Percentiles rank a stretch among this genome's conserved stretches.
Conservation (phyloP, 805 yeast genomes). For the Starmerella floris region DNA sequence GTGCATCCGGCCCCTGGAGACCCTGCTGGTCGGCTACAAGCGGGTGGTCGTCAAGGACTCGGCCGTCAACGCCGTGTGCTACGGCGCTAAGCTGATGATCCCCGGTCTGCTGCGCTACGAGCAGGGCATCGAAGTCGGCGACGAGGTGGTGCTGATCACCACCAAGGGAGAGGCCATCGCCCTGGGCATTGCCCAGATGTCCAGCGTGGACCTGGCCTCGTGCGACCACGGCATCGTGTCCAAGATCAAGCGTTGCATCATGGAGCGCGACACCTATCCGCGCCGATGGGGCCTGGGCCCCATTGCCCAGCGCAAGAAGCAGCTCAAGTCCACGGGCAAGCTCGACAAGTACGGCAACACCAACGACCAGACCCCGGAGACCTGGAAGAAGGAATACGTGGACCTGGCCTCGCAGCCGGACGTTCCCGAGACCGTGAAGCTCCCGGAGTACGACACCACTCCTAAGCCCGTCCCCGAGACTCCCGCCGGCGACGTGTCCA, state of each 20-base stretch:
- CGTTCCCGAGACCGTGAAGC: conserved; percentile 13
- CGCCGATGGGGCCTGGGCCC: conserved; percentile 99
- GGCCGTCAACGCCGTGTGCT: conserved; percentile 95
- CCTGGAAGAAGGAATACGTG: conserved; percentile 79
- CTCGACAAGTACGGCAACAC: conserved; percentile 89
- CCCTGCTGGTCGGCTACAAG: conserved; percentile 86
- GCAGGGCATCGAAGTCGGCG: conserved; percentile 92
- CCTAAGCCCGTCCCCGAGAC: conserved; percentile 21
- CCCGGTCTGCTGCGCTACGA: conserved; percentile 97
- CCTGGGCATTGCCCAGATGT: conserved; percentile 96
- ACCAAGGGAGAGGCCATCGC: conserved; percentile 99
- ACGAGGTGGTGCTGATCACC: conserved; percentile 94
- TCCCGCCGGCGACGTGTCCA: conserved; percentile 14
- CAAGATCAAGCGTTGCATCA: conserved; percentile 95
- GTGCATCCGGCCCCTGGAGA: conserved; percentile 88
- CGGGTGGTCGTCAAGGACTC: conserved; percentile 90
- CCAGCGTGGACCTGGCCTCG: conserved; percentile 87
- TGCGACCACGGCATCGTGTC: conserved; percentile 99
- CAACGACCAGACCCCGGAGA: conserved; percentile 85
- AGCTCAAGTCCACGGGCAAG: conserved; percentile 92
- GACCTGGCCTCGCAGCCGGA: conserved; percentile 50
- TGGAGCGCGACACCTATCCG: conserved; percentile 99
- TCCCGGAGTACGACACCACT: conserved; percentile 32
- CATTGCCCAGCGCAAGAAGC: conserved; percentile 96
- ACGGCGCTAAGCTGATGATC: conserved; percentile 97